Evolutionary conservation across 2,329 filamentous ascomycete species (phyloP).

Genomic region (Pyricularia sp.): DNA sequence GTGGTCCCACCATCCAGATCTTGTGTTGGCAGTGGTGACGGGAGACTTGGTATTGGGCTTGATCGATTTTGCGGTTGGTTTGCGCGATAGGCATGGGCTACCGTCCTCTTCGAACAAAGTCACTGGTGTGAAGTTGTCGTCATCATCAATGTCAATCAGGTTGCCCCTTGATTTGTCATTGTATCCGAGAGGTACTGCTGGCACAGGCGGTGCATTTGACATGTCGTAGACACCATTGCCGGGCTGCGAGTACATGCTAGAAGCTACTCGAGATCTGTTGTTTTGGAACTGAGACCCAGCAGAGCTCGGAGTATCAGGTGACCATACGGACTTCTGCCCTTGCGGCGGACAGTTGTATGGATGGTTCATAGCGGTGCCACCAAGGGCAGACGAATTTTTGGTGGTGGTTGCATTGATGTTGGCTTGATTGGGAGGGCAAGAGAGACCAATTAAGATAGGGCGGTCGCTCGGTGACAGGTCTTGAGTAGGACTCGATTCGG

Average conservation of each 20-base stretch:
- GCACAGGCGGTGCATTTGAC: slow-evolving; percentile 43
- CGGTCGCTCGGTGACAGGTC: slow-evolving; percentile 55
- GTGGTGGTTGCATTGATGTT: background rate
- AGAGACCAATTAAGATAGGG: slow-evolving; percentile 62
- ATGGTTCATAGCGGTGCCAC: background rate
- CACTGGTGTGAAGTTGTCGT: slow-evolving; percentile 38
- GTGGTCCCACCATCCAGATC: slow-evolving; percentile 68
- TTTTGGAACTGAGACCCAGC: slow-evolving; percentile 22
- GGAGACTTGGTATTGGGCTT: slow-evolving; percentile 22
- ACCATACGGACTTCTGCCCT: slow-evolving; percentile 40
- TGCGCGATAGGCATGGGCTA: slow-evolving; percentile 24
- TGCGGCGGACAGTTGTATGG: slow-evolving; percentile 31
- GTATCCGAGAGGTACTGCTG: slow-evolving; percentile 36
- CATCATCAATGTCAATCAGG: slow-evolving; percentile 14
- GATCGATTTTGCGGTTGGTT: slow-evolving; percentile 5
- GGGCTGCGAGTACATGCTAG: slow-evolving; percentile 44
- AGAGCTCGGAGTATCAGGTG: slow-evolving; percentile 44
- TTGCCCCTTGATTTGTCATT: slow-evolving; percentile 15
- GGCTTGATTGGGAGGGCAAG: slow-evolving; percentile 41
- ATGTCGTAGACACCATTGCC: background rate
- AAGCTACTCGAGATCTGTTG: slow-evolving; percentile 31
- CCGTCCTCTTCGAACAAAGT: slow-evolving; percentile 63
- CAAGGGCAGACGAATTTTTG: background rate
- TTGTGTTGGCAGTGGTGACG: slow-evolving; percentile 38
- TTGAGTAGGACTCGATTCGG: slow-evolving; percentile 14